Evolutionary conservation across 1,284 basidiomycete genomes (phyloP).

Genomic region (Malassezia sp.): DNA sequence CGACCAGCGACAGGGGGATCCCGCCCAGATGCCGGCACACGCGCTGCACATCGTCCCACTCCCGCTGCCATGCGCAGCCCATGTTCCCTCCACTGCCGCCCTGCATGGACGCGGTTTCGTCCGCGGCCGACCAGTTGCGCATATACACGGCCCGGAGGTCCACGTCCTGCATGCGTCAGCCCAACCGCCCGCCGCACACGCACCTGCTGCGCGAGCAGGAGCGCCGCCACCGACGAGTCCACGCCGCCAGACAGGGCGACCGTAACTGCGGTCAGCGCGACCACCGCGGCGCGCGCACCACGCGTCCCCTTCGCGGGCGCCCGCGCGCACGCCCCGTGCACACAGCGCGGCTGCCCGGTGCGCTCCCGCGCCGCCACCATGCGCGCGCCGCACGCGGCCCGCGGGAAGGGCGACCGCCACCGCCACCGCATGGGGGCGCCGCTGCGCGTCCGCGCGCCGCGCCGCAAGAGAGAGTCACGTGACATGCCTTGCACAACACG

Average conservation of each 20-base stretch:
- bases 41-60: conserved; percentile 77
- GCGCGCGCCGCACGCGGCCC: neutral
- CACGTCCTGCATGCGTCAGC: conserved; percentile 48
- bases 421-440: neutral
- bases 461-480: conserved; percentile 1
- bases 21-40: conserved; percentile 61
- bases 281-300: neutral
- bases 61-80: conserved; percentile 88
- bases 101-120: conserved; percentile 54
- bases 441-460: too few species aligned
- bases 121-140: conserved; percentile 68
- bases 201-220: conserved; percentile 23
- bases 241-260: conserved; percentile 94
- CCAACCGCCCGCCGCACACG: neutral
- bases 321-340: too few species aligned
- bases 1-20: conserved; percentile 50
- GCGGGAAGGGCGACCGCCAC: neutral
- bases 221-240: conserved; percentile 57
- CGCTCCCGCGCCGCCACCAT: neutral
- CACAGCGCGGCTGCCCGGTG: neutral
- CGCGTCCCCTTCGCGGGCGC: neutral
- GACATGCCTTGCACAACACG: conserved; percentile 2
- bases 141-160: conserved; percentile 74
- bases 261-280: neutral
- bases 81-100: conserved; percentile 42